A percentile compares a stretch with the other conserved stretches of the same genome.
Conservation (phyloP, 805 yeast genomes). For the Candida sanyiensis region DNA sequence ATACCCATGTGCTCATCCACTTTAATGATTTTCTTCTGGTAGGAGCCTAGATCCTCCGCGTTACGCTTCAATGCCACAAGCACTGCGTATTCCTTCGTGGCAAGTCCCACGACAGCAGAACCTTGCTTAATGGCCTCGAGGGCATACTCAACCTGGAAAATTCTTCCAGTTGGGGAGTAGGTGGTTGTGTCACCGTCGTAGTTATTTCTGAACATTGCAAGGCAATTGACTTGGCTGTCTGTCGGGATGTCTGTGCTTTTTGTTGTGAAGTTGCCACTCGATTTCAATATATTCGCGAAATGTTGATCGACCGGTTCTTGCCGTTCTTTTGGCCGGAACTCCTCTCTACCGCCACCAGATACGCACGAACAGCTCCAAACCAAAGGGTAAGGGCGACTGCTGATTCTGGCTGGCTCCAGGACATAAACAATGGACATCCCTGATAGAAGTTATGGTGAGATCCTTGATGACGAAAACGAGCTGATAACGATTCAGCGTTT, state of each 20-base stretch:
- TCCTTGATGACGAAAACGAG: slow-evolving; percentile 8
- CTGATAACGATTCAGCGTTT: slow-evolving; percentile 11
- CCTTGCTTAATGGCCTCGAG: slow-evolving; percentile 97
- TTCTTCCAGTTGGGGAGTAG: slow-evolving; percentile 90
- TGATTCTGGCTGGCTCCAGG: no score
- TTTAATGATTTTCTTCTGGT: slow-evolving; percentile 88
- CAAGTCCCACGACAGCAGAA: slow-evolving; percentile 91
- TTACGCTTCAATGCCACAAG: slow-evolving; percentile 92
- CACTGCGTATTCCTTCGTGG: slow-evolving; percentile 82
- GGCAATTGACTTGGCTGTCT: slow-evolving; percentile 10
- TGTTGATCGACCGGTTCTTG: no score
- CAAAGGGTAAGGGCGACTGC: no score
- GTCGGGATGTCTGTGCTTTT: not conserved
- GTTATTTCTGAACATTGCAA: slow-evolving; percentile 81
- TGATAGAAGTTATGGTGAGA: slow-evolving; percentile 7
- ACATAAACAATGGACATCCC: no score
- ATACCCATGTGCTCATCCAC: slow-evolving; percentile 93
- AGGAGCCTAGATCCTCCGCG: slow-evolving; percentile 95
- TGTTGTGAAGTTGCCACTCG: slow-evolving; percentile 9
- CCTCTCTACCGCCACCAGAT: no score
- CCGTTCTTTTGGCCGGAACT: no score
- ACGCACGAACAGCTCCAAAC: no score
- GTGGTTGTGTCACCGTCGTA: slow-evolving; percentile 98
- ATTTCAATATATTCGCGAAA: slow-evolving; percentile 1
- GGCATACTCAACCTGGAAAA: slow-evolving; percentile 82